Base-by-base conservation (phyloP, 2,329 filamentous ascomycete genomes). In the Colletotrichum endophyticum region DNA sequence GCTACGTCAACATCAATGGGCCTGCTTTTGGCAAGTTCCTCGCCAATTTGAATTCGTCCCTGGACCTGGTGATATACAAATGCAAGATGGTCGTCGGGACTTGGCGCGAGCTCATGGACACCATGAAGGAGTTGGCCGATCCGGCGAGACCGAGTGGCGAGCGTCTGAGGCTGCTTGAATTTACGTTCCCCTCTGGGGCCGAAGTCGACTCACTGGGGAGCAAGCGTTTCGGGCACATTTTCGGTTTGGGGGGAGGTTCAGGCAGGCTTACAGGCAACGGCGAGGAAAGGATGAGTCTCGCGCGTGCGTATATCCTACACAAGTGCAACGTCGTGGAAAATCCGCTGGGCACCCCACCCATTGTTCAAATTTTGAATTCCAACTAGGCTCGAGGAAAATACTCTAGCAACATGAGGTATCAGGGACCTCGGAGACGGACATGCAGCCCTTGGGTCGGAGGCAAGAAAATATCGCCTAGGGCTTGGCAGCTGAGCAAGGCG, bases 271-370 rank as follows among this genome's bases (percentile, higher is more conserved):
- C 44, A 53, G 12, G 44, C 44, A 22, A 8, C 0, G 8, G 6
- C 12, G 11, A 3, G 44, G 4, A 13, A 22, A 53, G 1, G 44
- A 3, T 53, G 44, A 53, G 44, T 53, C 44, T 53, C 12, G 44
- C 44, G 12, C n/a, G 4, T 53, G n/a, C 44, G 6, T 22, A 8
- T 53, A 1, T 53, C 0, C 2, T 13, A 3, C 44, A 53, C 0
- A 53, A 11, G 2, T 53, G 44, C 44, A 22, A 22, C 2, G 6
- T 53, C 8, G 44, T 53, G 8, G n/a, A n/a, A 49, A 22, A n/a
- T n/a, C 44, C 44, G 3, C 5, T 44, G 3, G 6, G 39, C 39
- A 19, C 39, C 34, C 15, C 34, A 36, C 2, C 34, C 34, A 36
- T 36, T 36, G 34, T 36, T 36, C 34, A 44, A 44, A 44, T 11